Evolutionary conservation across 768 basidiomycete genomes (phyloP).

Genomic region (Leucocoprinus leucothites): DNA sequence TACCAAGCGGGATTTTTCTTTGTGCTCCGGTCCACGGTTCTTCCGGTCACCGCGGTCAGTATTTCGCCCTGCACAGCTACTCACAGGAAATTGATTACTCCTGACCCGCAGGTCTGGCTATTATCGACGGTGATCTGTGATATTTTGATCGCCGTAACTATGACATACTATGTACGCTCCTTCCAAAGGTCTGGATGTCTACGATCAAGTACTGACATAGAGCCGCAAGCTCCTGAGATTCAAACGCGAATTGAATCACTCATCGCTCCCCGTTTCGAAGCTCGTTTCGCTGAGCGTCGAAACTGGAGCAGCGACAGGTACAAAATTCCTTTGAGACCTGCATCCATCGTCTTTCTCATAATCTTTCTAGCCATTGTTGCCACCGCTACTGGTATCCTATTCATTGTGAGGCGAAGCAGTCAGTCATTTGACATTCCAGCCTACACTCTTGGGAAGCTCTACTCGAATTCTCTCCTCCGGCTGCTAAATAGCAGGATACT

Average conservation of each 20-base stretch:
- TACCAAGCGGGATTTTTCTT: background rate
- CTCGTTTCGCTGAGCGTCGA: background rate
- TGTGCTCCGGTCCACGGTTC: background rate
- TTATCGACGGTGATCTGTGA: conserved; percentile 2
- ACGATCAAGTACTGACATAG: too few relatives aligned
- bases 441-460: background rate
- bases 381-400: background rate
- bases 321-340: too few relatives aligned
- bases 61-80: background rate
- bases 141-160: background rate
- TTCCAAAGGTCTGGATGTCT: too few relatives aligned
- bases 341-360: background rate
- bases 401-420: background rate
- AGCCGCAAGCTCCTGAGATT: background rate
- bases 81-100: background rate
- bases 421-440: background rate
- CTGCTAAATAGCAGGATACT: background rate
- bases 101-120: background rate
- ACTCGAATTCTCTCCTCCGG: conserved; percentile 6
- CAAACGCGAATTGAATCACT: background rate
- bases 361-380: background rate
- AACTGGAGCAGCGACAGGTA: background rate
- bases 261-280: background rate
- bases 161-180: background rate
- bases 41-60: background rate